Conservation (phyloP, 306 rosid species). For the Trifolium subterraneum region DNA sequence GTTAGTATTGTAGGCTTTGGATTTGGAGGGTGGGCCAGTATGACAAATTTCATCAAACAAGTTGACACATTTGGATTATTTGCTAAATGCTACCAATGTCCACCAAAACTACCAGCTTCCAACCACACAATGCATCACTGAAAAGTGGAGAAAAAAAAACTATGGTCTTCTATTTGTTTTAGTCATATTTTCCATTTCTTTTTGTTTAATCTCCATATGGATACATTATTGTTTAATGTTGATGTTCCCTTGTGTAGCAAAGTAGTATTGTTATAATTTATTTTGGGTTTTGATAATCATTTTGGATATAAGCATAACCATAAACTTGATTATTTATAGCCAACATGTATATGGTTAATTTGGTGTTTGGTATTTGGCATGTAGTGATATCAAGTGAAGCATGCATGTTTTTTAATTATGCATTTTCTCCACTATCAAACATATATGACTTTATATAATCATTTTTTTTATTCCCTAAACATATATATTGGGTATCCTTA, state of each 20-base stretch:
- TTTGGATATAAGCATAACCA: constrained; percentile 22
- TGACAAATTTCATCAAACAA: constrained; percentile 85
- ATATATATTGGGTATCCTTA: no score
- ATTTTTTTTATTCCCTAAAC: background rate
- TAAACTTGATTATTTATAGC: constrained; percentile 23
- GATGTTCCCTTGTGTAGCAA: constrained; percentile 46
- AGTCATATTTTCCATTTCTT: constrained; percentile 43
- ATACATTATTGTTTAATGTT: constrained; percentile 41
- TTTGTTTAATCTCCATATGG: constrained; percentile 36
- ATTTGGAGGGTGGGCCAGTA: constrained; percentile 97
- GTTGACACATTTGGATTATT: constrained; percentile 85
- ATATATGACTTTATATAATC: constrained; percentile 2
- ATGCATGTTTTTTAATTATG: constrained; percentile 36
- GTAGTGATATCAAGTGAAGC: constrained; percentile 35
- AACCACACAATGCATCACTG: constrained; percentile 57
- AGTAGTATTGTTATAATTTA: constrained; percentile 28
- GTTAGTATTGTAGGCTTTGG: constrained; percentile 80
- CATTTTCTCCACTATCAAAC: constrained; percentile 6
- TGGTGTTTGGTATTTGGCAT: constrained; percentile 40
- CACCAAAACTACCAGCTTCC: constrained; percentile 40
- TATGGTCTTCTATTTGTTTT: constrained; percentile 37
- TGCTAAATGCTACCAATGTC: constrained; percentile 93
- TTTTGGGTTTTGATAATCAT: constrained; percentile 34
- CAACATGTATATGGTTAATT: constrained; percentile 29
- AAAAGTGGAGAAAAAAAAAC: constrained; percentile 11